Base-by-base conservation (phyloP, 129 eudicot genomes). In the Cynara cardunculus region DNA sequence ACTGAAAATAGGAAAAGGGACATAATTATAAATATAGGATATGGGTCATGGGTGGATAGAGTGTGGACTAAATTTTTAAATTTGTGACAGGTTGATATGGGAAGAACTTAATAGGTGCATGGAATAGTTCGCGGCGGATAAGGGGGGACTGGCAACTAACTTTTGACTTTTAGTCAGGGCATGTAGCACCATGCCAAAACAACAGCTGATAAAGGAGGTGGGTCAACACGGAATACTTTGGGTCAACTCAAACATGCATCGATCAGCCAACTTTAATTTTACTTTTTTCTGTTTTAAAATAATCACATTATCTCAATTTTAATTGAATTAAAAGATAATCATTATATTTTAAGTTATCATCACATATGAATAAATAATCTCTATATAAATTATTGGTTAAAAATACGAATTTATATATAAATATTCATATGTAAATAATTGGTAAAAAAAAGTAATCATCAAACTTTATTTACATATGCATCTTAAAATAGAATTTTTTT, bases 181-280 rank as follows among this genome's bases (percentile, higher is more conserved):
- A 79, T 80, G 65, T 35, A 66, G 68, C 13, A 62, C 56, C 78
- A 77, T 62, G 59, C 74, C 39, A 59, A 61, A 19, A 77, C 41
- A 30, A 26, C 3, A 34, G 1, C 65, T 27, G n/a, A 37, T 67
- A 56, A 56, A 25, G 37, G 27, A 78, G 59, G 81, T 56, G 76
- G 85, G 85, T 76, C 74, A 27, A 62, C 62, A 28, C 10, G 18
- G 59, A 27, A 35, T 37, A 16, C 64, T 80, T 31, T 0, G 61
- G 31, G 77, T 80, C 72, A 80, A 80, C 78, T 71, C 78, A n/a
- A 61, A 77, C 69, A 77, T 71, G 78, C 81, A 75, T 32, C 16
- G 62, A 49, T 16, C 21, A 16, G 0, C 62, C 5, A 4, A 49
- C 62, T 14, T 46, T 46, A 39, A 1, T 9, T 28, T 39, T 41